These are phyloP conservation scores for Xylariales sp. DNA, from an alignment of 2,329 filamentous ascomycete species.

Conservation along the genomic window DNA sequence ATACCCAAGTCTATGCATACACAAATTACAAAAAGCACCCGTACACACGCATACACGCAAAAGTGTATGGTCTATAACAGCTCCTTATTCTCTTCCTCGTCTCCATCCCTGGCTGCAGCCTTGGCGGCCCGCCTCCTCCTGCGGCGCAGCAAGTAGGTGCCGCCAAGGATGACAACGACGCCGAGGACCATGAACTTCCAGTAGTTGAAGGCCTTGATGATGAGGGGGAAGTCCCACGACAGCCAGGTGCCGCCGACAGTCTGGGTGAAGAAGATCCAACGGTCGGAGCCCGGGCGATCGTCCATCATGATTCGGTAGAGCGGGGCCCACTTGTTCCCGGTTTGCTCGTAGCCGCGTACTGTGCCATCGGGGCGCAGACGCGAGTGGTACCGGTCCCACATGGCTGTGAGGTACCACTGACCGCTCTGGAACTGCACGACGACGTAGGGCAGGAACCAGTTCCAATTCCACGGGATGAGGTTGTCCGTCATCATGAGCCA, in stretches of 20 bases:
- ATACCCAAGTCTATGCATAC: no score
- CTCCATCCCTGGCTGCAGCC: no score
- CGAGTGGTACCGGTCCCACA: conserved; percentile 62
- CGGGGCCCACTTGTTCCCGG: conserved; percentile 8
- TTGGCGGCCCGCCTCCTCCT: no score
- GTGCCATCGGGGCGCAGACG: conserved; percentile 16
- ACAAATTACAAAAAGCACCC: no score
- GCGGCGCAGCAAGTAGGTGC: no score
- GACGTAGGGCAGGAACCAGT: conserved; percentile 67
- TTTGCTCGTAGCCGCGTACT: conserved; percentile 10
- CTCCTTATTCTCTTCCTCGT: no score
- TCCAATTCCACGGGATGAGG: conserved; percentile 60
- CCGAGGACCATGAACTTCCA: no score
- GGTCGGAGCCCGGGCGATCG: conserved; percentile 16
- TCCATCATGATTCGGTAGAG: conserved; percentile 24
- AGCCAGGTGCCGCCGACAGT: conserved; percentile 20
- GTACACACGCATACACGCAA: no score
- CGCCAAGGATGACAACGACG: no score
- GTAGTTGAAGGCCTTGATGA: no score
- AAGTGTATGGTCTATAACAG: no score
- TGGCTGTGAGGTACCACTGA: conserved; percentile 64
- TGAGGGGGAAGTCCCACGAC: no score
- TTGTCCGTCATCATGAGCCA: conserved; percentile 63
- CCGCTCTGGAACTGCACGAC: conserved; percentile 73
- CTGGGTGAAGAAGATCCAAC: conserved; percentile 24